phyloP scores from a whole-genome alignment of 2,329 filamentous ascomycete species.

The Epichloe scottii region DNA sequence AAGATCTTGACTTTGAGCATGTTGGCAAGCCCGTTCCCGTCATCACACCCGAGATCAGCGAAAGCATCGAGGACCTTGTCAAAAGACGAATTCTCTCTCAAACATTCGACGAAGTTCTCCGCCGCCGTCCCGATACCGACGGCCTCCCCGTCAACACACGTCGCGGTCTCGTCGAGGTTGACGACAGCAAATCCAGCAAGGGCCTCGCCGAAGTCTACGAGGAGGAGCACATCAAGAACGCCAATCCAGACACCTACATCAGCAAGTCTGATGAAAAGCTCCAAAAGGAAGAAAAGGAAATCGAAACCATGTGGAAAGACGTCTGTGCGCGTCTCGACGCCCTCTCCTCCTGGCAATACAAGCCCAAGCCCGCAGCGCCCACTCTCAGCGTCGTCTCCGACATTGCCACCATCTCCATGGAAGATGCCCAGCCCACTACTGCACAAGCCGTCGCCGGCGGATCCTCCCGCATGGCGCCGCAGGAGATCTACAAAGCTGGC shows the following conservation, averaged over 20 bases:
- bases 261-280: conserved; percentile 74
- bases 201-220: conserved; percentile 89
- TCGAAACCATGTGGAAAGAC: conserved; percentile 71
- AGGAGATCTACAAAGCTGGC: conserved; percentile 84
- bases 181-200: conserved; percentile 78
- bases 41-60: conserved; percentile 80
- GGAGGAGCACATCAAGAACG: conserved; percentile 70
- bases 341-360: conserved; percentile 90
- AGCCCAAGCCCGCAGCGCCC: conserved; percentile 73
- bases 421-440: conserved; percentile 82
- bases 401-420: conserved; percentile 84
- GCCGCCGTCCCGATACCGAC: conserved; percentile 64
- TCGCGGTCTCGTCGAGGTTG: conserved; percentile 65
- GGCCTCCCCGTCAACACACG: conserved; percentile 47
- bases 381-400: conserved; percentile 78
- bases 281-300: conserved; percentile 69
- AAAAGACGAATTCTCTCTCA: conserved; percentile 82
- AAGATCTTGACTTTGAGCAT: conserved; percentile 92
- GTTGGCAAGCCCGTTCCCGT: conserved; percentile 90
- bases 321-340: conserved; percentile 72
- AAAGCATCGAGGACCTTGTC: conserved; percentile 86
- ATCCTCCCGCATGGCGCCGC: conserved; percentile 72
- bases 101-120: conserved; percentile 85
- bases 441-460: conserved; percentile 59
- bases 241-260: conserved; percentile 67